Conservation (phyloP, 2,329 filamentous ascomycete genomes). For the Pseudogymnoascus sp. region DNA sequence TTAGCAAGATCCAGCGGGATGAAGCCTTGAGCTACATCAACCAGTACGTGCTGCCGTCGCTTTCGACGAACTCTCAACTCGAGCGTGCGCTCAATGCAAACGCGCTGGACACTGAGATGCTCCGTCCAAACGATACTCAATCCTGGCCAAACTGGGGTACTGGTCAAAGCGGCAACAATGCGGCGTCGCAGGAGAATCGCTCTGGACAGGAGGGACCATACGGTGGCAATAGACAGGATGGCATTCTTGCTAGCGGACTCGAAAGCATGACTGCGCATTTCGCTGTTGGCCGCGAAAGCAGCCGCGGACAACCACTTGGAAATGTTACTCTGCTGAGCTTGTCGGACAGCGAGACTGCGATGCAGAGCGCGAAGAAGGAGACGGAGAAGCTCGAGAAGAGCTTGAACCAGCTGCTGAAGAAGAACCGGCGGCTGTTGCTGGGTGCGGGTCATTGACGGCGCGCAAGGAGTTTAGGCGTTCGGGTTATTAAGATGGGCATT, state of each 20-base stretch:
- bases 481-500: constrained; percentile 8
- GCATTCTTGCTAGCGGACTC: constrained; percentile 23
- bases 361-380: constrained; percentile 44
- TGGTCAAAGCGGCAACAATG: constrained; percentile 10
- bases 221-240: constrained; percentile 17
- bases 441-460: constrained; percentile 27
- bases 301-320: constrained; percentile 21
- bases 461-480: constrained; percentile 12
- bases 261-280: constrained; percentile 28
- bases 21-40: constrained; percentile 62
- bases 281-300: constrained; percentile 21
- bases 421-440: constrained; percentile 47
- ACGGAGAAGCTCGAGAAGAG: constrained; percentile 54
- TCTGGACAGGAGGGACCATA: constrained; percentile 15
- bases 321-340: constrained; percentile 46
- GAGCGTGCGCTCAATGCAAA: constrained; percentile 28
- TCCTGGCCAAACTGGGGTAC: constrained; percentile 23
- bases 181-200: constrained; percentile 3
- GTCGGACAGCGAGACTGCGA: constrained; percentile 52
- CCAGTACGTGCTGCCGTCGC: constrained; percentile 52
- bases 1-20: constrained; percentile 57
- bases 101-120: constrained; percentile 22
- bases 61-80: constrained; percentile 27
- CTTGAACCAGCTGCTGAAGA: constrained; percentile 49
- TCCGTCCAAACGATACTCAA: constrained; percentile 19